phyloP scores from a whole-genome alignment of 2,329 filamentous ascomycete genomes.

The Claviceps sp. region DNA sequence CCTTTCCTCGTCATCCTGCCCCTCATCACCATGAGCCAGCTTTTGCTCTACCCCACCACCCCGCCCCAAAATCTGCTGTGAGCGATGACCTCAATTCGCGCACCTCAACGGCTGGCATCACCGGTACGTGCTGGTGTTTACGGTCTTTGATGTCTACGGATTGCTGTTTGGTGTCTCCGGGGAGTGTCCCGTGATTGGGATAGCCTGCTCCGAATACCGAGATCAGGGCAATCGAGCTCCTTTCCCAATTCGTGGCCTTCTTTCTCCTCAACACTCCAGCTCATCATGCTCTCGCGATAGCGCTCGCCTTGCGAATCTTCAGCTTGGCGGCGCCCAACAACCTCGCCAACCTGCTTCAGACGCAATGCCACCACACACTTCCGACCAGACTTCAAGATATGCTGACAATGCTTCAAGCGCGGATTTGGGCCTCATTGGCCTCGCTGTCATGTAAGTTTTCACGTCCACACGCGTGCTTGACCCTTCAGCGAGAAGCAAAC shows the following conservation, averaged over 20 bases:
- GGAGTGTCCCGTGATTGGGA: not conserved
- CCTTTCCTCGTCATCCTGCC: slow-evolving; percentile 4
- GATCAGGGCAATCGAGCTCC: not conserved
- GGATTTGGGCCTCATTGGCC: slow-evolving; percentile 86
- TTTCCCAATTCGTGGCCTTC: not conserved
- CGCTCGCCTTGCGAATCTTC: slow-evolving; percentile 62
- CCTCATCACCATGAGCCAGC: not conserved
- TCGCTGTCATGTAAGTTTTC: slow-evolving; percentile 70
- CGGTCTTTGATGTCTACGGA: not conserved
- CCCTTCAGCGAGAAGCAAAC: not conserved
- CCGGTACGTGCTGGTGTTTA: slow-evolving; percentile 9
- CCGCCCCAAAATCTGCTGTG: slow-evolving; percentile 18
- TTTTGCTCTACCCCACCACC: slow-evolving; percentile 25
- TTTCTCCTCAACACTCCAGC: slow-evolving; percentile 15
- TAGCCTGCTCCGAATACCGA: not conserved
- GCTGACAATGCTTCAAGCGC: slow-evolving; percentile 51
- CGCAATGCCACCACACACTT: slow-evolving; percentile 12
- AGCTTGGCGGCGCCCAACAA: slow-evolving; percentile 49
- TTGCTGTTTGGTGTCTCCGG: not conserved
- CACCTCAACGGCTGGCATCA: slow-evolving; percentile 14
- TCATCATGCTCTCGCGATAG: slow-evolving; percentile 34
- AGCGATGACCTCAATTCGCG: slow-evolving; percentile 22
- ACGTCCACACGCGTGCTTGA: not conserved
- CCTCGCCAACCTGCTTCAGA: slow-evolving; percentile 25
- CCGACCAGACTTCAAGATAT: slow-evolving; percentile 25